Base-by-base conservation (phyloP, 2,329 filamentous ascomycete genomes). In the Gremmenia infestans region DNA sequence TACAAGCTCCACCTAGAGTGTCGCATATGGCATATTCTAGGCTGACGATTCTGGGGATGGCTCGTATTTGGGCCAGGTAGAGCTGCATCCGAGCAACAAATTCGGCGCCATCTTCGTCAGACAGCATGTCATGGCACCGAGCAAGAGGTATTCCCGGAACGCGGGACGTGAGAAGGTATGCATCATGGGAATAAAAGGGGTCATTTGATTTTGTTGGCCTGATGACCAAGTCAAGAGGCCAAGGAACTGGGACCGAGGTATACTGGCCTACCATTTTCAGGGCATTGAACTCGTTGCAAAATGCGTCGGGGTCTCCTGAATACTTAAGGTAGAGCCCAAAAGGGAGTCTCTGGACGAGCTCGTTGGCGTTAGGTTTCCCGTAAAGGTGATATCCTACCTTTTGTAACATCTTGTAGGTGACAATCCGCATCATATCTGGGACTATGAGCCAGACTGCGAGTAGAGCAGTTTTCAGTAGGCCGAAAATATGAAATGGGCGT, bases 1-100 rank as follows among this genome's bases (percentile, higher is more conserved):
- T 51, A 35, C 28, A 39, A 17, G 49, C 49, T 11, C 23, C 36
- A 5, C 49, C 49, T n/a, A 43, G n/a, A 22, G 49, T 51, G 15
- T 42, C 22, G 35, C 49, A 51, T 28, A 51, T 51, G 28, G 49
- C 49, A 40, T 51, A 42, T 40, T 51, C 49, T n/a, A n/a, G 32
- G 36, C 36, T 22, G 32, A 25, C 49, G 15, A 22, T 4, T 17
- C 43, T 51, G n/a, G 48, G 48, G 28, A 50, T 50, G 9, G 48
- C 48, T 28, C 48, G 48, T 50, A 50, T 36, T 50, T 50, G 48
- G 28, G 48, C 23, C 14, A 51, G 32, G n/a, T 51, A 42, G 36
- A n/a, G 8, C 19, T 51, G 48, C 48, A 51, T 51, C 49, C 42
- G 36, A 40, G 49, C 14, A 39, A 51, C 36, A 19, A 17, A 25